Evolutionary conservation across 2,329 filamentous ascomycete genomes (phyloP).

Genomic region (Neopestalotiopsis clavispora): DNA sequence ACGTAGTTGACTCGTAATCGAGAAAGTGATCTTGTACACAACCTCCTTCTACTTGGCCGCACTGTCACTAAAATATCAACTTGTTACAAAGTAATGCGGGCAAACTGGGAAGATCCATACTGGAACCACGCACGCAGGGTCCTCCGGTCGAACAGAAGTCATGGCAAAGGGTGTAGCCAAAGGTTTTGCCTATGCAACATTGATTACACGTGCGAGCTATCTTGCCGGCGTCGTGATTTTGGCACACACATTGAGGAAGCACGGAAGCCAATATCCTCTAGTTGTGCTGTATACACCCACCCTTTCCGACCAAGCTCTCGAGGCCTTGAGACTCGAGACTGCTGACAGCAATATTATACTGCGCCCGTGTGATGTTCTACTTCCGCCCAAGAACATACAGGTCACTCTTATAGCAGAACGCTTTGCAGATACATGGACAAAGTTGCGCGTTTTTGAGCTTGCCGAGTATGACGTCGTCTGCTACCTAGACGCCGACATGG

Average conservation of each 20-base stretch:
- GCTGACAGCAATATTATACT: constrained; percentile 44
- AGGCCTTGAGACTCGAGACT: constrained; percentile 46
- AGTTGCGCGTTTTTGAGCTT: constrained; percentile 57
- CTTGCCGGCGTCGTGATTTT: constrained; percentile 56
- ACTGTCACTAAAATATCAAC: neutral
- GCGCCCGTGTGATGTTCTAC: constrained; percentile 43
- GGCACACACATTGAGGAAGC: constrained; percentile 50
- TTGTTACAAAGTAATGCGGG: neutral
- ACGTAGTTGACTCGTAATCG: neutral
- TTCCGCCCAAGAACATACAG: constrained; percentile 38
- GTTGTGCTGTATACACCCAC: constrained; percentile 53
- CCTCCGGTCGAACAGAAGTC: neutral
- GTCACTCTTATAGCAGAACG: constrained; percentile 51
- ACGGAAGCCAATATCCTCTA: constrained; percentile 50
- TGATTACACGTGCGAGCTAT: constrained; percentile 56
- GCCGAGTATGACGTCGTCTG: constrained; percentile 45
- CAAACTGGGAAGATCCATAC: neutral
- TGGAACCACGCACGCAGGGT: neutral
- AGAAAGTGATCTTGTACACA: neutral
- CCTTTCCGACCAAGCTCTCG: constrained; percentile 43
- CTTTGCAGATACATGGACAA: constrained; percentile 60
- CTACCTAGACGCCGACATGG: constrained; percentile 59
- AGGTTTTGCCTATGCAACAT: constrained; percentile 48
- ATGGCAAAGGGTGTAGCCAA: constrained; percentile 16
- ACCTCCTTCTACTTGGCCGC: neutral